Evolutionary conservation across 2,329 filamentous ascomycete genomes (phyloP).

Genomic region (Aspergillus melleus): DNA sequence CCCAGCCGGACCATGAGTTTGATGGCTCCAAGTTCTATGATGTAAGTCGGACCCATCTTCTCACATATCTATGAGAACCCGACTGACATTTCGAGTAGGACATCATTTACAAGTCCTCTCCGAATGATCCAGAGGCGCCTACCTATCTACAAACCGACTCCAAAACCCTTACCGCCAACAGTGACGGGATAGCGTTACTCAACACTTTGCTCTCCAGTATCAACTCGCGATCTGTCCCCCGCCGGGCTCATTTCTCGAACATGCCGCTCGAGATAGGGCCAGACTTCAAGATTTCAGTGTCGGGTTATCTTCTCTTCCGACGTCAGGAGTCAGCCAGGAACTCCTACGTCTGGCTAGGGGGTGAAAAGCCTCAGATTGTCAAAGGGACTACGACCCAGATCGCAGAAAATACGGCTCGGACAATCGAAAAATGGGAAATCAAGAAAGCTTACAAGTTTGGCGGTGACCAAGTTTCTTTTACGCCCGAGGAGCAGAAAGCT

Average conservation of each 20-base stretch:
- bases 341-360: slow-evolving; percentile 84
- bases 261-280: slow-evolving; percentile 87
- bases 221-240: slow-evolving; percentile 84
- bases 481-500: slow-evolving; percentile 75
- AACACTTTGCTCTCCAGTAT: slow-evolving; percentile 82
- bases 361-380: slow-evolving; percentile 81
- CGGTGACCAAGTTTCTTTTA: slow-evolving; percentile 83
- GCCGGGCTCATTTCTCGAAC: slow-evolving; percentile 81
- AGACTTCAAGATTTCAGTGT: slow-evolving; percentile 81
- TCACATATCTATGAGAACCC: neutral
- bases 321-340: slow-evolving; percentile 77
- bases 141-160: slow-evolving; percentile 52
- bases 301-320: slow-evolving; percentile 88
- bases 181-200: slow-evolving; percentile 75
- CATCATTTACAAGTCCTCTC: slow-evolving; percentile 78
- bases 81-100: slow-evolving; percentile 56
- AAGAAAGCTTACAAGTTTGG: slow-evolving; percentile 96
- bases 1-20: slow-evolving; percentile 68
- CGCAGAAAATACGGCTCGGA: slow-evolving; percentile 73
- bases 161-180: slow-evolving; percentile 62
- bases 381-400: slow-evolving; percentile 71
- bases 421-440: slow-evolving; percentile 77
- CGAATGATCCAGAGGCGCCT: slow-evolving; percentile 68
- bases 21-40: slow-evolving; percentile 88
- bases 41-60: slow-evolving; percentile 49